Percentiles rank a stretch among this genome's conserved stretches.
Evolutionary conservation across 1,284 basidiomycete genomes (phyloP).

Genomic region (Marasmius tenuissimus): DNA sequence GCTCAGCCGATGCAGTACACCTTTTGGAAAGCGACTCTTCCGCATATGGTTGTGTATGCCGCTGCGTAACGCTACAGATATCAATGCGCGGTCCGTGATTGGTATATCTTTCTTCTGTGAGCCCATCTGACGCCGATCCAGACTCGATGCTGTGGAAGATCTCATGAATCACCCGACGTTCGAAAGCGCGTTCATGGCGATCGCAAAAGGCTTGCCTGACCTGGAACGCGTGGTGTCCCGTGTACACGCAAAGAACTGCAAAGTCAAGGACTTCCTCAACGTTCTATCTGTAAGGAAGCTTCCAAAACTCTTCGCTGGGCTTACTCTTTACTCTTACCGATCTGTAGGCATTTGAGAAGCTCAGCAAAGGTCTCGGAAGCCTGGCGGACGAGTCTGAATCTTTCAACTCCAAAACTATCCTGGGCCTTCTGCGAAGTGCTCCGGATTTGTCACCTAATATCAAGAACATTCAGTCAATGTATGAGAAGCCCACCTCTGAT

Average conservation of each 20-base stretch:
- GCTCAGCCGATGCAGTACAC: conserved; percentile 84
- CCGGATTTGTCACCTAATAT: conserved; percentile 77
- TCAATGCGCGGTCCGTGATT: conserved; percentile 74
- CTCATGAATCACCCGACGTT: conserved; percentile 79
- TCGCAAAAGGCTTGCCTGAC: conserved; percentile 85
- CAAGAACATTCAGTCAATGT: conserved; percentile 75
- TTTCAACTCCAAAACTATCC: conserved; percentile 77
- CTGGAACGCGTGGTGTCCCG: conserved; percentile 92
- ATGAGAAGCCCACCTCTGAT: conserved; percentile 48
- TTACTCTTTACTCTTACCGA: neutral
- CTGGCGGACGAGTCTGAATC: conserved; percentile 65
- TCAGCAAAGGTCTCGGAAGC: conserved; percentile 66
- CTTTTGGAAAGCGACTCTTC: conserved; percentile 92
- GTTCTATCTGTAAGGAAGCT: conserved; percentile 63
- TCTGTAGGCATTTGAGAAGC: conserved; percentile 71
- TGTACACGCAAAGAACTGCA: conserved; percentile 89
- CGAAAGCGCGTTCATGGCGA: conserved; percentile 69
- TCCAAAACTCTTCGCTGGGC: neutral
- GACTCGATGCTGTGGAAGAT: conserved; percentile 90
- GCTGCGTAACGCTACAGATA: conserved; percentile 74
- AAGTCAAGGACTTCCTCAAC: conserved; percentile 82
- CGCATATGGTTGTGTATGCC: conserved; percentile 94
- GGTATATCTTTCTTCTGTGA: neutral
- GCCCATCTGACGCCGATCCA: conserved; percentile 27
- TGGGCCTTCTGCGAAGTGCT: conserved; percentile 74